Evolutionary conservation across 169 alveolate species (phyloP), one percentile per base, ranked within the genome.

Genomic region (Babesia bovis): DNA sequence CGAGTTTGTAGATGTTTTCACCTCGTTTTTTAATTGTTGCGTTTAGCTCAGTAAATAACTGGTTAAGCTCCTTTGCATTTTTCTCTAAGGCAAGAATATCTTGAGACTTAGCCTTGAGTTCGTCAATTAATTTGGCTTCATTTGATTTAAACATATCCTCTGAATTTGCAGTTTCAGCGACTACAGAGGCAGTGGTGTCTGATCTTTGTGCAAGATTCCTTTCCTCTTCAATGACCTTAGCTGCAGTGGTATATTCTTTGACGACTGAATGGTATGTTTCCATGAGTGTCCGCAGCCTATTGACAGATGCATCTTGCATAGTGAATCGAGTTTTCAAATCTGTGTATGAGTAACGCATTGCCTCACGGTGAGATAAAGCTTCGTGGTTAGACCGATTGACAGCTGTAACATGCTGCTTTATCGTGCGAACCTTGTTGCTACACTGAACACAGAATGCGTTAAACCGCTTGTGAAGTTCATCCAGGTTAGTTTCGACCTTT

Each of bases 201-300:
- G 41, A 36, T 7, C 0, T 21, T 6, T 19, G 28, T 2, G 36
- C 67, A 4, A 76, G 47, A 17, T 77, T 25, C 3, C 66, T 15
- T 2, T 3, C 44, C 1, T 21, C 50, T 9, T 65, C 68, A 10
- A 69, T 26, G 58, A 25, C 68, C 55, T 68, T 78, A 4, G 87
- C 76, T 3, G 67, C 56, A 32, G 55, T 50, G 13, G 87, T 78
- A 57, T 78, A 78, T 41, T 78, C 87, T 52, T 60, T 78, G 2
- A 78, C 44, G 15, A 78, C 87, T 9, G 87, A 65, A 67, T 78
- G 76, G 53, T 65, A 78, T 4, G 87, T 78, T 50, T 78, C 87
- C 44, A 78, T 68, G 9, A 78, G 77, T 26, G 71, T 78, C 49
- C 61, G 66, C 26, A 78, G 69, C 70, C 73, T 78, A 59, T 78